phyloP scores from a whole-genome alignment of 441 rosid species.

The Corymbia citriodora region DNA sequence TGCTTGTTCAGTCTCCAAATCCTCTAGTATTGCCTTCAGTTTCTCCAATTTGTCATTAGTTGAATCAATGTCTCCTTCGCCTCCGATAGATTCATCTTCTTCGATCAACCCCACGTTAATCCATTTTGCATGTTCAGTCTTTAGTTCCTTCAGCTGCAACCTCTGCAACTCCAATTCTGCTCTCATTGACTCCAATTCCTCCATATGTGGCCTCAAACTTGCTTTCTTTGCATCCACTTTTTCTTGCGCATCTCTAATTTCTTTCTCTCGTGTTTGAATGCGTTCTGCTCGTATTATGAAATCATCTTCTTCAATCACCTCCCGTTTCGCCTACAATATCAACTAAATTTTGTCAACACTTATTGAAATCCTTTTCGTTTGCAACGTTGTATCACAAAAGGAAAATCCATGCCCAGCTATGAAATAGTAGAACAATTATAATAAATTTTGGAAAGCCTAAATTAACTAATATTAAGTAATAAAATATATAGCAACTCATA shows the following conservation, averaged over 20 bases:
- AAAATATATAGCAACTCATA: not conserved
- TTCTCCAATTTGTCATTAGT: not conserved
- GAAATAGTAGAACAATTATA: not conserved
- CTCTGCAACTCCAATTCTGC: not conserved
- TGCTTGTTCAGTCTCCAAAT: too few species aligned
- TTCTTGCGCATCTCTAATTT: not conserved
- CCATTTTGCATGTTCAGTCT: not conserved
- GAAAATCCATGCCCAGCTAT: not conserved
- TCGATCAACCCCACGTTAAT: not conserved
- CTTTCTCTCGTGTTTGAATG: not conserved
- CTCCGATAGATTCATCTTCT: not conserved
- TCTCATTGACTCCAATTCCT: not conserved
- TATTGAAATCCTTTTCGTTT: too few species aligned
- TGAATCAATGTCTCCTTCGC: not conserved
- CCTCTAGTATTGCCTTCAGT: too few species aligned
- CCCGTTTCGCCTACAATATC: not conserved
- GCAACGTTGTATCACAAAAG: not conserved
- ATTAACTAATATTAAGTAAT: too few species aligned
- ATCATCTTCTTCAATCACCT: not conserved
- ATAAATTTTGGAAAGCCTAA: too few species aligned
- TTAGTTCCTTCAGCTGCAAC: not conserved
- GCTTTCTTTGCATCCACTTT: not conserved
- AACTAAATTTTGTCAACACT: not conserved
- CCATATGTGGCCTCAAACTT: not conserved
- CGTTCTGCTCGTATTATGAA: not conserved